Evolutionary conservation across 768 basidiomycete genomes (phyloP), one percentile per base, ranked within the genome.

Genomic region (Psilocybe cyanescens): DNA sequence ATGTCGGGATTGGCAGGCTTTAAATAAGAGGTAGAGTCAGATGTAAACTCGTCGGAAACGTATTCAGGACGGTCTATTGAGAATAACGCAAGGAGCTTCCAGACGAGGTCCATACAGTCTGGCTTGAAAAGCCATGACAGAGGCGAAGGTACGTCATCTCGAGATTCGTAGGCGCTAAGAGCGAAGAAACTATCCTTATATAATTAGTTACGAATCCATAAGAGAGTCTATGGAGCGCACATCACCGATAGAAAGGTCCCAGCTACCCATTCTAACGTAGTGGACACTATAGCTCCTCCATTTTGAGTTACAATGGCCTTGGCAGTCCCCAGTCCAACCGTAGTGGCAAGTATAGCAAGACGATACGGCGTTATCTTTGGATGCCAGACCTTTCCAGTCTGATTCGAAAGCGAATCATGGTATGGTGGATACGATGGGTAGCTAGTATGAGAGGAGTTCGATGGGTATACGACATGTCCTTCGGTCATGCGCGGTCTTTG

Each of bases 311-410:
- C 41, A 33, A 62, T 48, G 0, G 60, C 57, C 44, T 67, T 67
- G 5, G 48, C 24, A 2, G 56, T 58, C 8, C 65, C 62, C 0
- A 64, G 30, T 17, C 41, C 46, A 16, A 61, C 29, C 3, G 59
- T 60, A 5, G 54, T 16, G 2, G 51, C 14, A 8, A 64, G 12
- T 3, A 51, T 49, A 11, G 55, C 49, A 3, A 66, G 51, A 12
- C 65, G 59, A 55, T 50, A 66, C 1, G 57, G 59, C 8, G 65
- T 58, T n/a, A 66, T n/a, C 57, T 63, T 66, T 0, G 65, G 65
- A 24, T 66, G 59, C 65, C 65, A 66, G n/a, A 11, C 16, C 14
- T 5, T 12, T 28, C 12, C 5, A 31, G 33, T 17, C 16, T 1
- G 5, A 17, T 8, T 8, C 37, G 3, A 39, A 39, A 14, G 7